Evolutionary conservation across 140 eudicot genomes (phyloP).

Genomic region (Oenanthe javanica): DNA sequence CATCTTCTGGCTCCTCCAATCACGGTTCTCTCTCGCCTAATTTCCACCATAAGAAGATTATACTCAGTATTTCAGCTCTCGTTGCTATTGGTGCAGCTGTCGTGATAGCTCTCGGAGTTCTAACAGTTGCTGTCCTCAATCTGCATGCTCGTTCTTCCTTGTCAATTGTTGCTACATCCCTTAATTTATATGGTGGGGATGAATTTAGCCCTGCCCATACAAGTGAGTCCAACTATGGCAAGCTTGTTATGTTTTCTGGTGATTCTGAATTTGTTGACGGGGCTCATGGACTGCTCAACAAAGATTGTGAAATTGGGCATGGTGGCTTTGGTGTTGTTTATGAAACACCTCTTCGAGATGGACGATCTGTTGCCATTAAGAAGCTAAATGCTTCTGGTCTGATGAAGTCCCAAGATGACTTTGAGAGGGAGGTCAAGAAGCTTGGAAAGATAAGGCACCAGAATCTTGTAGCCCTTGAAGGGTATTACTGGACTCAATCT

Average conservation of each 20-base stretch:
- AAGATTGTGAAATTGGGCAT: conserved; percentile 79
- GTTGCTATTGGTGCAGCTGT: conserved; percentile 92
- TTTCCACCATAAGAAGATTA: conserved; percentile 57
- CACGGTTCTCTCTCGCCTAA: conserved; percentile 38
- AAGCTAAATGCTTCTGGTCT: conserved; percentile 65
- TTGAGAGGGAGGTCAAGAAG: conserved; percentile 64
- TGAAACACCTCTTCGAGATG: conserved; percentile 58
- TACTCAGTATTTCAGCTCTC: conserved; percentile 79
- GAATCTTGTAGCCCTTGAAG: conserved; percentile 69
- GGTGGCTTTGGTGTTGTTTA: conserved; percentile 94
- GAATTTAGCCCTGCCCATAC: conserved; percentile 69
- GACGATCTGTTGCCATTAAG: conserved; percentile 77
- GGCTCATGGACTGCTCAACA: conserved; percentile 68
- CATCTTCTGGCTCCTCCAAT: conserved; percentile 55
- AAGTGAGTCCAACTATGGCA: conserved; percentile 70
- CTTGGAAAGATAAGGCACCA: conserved; percentile 61
- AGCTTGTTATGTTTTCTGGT: conserved; percentile 85
- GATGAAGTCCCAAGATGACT: conserved; percentile 72
- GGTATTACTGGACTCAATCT: conserved; percentile 92
- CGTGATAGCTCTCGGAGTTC: conserved; percentile 80
- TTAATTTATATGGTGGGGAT: conserved; percentile 52
- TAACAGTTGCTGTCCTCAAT: conserved; percentile 63
- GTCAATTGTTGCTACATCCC: conserved; percentile 45
- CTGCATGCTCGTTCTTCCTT: conserved; percentile 53
- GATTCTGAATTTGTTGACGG: conserved; percentile 75